These are phyloP conservation scores for Suhomyces choctaworum DNA, from an alignment of 1,139 yeast species.

Conservation along the genomic window DNA sequence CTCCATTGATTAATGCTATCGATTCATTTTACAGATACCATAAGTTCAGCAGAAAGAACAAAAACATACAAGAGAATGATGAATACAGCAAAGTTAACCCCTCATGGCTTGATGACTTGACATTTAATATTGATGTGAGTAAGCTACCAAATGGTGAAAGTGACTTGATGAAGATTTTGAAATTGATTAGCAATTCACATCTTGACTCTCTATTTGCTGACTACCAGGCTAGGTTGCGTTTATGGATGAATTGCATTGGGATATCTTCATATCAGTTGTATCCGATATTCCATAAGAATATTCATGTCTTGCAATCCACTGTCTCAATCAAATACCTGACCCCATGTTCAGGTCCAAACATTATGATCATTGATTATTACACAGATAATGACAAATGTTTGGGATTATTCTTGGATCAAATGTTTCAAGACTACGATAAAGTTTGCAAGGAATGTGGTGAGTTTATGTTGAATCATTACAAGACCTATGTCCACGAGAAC, in stretches of 20 bases:
- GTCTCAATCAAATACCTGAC: slow-evolving; percentile 84
- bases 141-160: slow-evolving; percentile 37
- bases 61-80: slow-evolving; percentile 20
- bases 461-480: slow-evolving; percentile 68
- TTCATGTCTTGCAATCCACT: slow-evolving; percentile 75
- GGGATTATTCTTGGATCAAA: slow-evolving; percentile 84
- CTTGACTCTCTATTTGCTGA: slow-evolving; percentile 30
- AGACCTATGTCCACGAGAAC: slow-evolving; percentile 85
- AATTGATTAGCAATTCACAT: slow-evolving; percentile 33
- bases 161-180: slow-evolving; percentile 42
- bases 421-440: slow-evolving; percentile 65
- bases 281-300: slow-evolving; percentile 66
- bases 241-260: slow-evolving; percentile 44
- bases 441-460: slow-evolving; percentile 84
- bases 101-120: slow-evolving; percentile 28
- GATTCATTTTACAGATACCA: slow-evolving; percentile 50
- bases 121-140: slow-evolving; percentile 27
- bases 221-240: slow-evolving; percentile 36
- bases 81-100: slow-evolving; percentile 24
- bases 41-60: slow-evolving; percentile 29
- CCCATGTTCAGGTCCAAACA: slow-evolving; percentile 90
- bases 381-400: slow-evolving; percentile 89
- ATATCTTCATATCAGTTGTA: slow-evolving; percentile 44
- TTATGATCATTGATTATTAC: slow-evolving; percentile 79
- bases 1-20: slow-evolving; percentile 55